Conservation (phyloP, 495 filamentous ascomycete species). For the Penicillium taxi region DNA sequence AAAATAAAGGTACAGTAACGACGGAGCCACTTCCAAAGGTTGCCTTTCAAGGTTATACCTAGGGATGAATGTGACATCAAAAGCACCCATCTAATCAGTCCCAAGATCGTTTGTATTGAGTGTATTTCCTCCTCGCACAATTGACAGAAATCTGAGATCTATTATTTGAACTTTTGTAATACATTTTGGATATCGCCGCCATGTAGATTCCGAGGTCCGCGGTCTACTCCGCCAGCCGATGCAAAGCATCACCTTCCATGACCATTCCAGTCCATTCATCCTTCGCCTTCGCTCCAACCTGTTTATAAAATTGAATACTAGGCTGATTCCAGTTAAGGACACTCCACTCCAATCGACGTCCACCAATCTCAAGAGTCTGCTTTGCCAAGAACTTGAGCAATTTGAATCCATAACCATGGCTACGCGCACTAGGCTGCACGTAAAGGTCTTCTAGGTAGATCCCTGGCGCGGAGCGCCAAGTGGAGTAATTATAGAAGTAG, state of each 20-base stretch:
- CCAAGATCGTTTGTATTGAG: too few relatives aligned
- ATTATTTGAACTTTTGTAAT: too few relatives aligned
- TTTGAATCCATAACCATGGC: slow-evolving; percentile 69
- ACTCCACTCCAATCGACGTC: slow-evolving; percentile 81
- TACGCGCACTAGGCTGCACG: slow-evolving; percentile 61
- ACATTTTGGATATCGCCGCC: too few relatives aligned
- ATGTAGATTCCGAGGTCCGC: background rate
- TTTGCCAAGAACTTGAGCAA: slow-evolving; percentile 74
- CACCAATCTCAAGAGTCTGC: slow-evolving; percentile 55
- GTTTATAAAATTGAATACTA: slow-evolving; percentile 74
- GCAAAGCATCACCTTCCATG: slow-evolving; percentile 65
- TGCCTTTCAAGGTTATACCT: too few relatives aligned
- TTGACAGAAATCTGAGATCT: too few relatives aligned
- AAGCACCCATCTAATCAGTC: too few relatives aligned
- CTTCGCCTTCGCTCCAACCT: slow-evolving; percentile 72
- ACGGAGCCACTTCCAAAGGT: too few relatives aligned
- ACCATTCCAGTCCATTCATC: slow-evolving; percentile 89
- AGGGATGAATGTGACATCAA: too few relatives aligned
- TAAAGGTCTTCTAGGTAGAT: slow-evolving; percentile 95
- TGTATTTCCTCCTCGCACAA: too few relatives aligned
- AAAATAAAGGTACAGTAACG: too few relatives aligned
- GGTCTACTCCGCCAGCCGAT: slow-evolving; percentile 41
- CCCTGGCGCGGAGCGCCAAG: slow-evolving; percentile 78
- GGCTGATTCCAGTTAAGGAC: slow-evolving; percentile 88
- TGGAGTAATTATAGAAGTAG: slow-evolving; percentile 69